phyloP scores from a whole-genome alignment of 306 rosid species.

The Abrus pulchellus region DNA sequence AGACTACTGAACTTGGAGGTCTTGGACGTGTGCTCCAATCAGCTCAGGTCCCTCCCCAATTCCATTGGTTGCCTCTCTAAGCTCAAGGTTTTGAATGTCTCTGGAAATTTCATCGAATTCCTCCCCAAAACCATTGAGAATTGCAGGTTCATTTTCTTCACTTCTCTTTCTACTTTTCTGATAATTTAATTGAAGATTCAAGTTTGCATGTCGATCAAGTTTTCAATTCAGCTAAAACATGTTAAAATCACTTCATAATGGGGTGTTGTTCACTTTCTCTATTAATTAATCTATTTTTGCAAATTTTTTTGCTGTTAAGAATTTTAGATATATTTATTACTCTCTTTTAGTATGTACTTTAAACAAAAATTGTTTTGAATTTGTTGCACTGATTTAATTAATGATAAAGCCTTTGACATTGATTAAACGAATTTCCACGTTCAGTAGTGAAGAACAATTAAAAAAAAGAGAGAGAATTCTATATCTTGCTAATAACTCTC shows the following conservation, averaged over 20 bases:
- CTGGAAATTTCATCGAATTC: slow-evolving; percentile 68
- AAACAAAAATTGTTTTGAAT: not conserved
- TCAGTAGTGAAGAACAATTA: no score
- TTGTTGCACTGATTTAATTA: not conserved
- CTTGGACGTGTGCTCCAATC: slow-evolving; percentile 87
- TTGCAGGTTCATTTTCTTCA: slow-evolving; percentile 74
- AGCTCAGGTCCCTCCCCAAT: slow-evolving; percentile 78
- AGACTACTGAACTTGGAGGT: slow-evolving; percentile 72
- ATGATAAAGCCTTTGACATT: not conserved
- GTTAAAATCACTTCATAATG: not conserved
- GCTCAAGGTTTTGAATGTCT: slow-evolving; percentile 82
- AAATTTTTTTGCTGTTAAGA: not conserved
- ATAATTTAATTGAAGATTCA: not conserved
- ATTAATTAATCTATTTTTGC: not conserved
- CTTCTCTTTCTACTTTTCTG: not conserved
- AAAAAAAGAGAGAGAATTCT: no score
- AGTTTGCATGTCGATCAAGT: not conserved
- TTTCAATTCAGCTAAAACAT: not conserved
- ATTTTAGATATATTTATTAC: not conserved
- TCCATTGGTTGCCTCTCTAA: slow-evolving; percentile 93
- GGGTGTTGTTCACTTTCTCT: not conserved
- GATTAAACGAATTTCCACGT: not conserved
- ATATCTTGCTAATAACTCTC: no score
- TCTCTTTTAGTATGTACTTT: not conserved
- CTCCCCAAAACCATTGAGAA: slow-evolving; percentile 86